phyloP scores from a whole-genome alignment of 2,329 filamentous ascomycete species.

The Colletotrichum kahawae region DNA sequence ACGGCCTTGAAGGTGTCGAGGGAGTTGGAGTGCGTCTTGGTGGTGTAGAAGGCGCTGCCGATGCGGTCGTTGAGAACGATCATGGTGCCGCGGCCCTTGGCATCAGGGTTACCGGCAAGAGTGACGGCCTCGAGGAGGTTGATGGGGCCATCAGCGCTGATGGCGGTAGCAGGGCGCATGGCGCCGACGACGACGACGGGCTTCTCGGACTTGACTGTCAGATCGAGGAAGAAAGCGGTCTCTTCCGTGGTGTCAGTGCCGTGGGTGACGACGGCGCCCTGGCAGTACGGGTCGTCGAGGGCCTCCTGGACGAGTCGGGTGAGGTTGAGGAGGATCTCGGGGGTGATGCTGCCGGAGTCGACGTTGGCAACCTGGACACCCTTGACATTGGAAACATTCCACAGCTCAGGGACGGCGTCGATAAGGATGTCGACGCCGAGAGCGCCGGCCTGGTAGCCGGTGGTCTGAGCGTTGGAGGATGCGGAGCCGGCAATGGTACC shows the following conservation, averaged over 20 bases:
- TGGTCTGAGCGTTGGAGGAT: constrained; percentile 49
- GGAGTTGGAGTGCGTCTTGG: constrained; percentile 67
- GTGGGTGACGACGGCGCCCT: constrained; percentile 65
- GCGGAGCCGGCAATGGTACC: constrained; percentile 64
- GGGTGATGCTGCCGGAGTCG: constrained; percentile 51
- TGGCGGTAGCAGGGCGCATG: constrained; percentile 67
- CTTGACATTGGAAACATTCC: constrained; percentile 58
- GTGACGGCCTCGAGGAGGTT: constrained; percentile 67
- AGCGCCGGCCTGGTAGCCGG: constrained; percentile 45
- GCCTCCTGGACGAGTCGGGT: constrained; percentile 56
- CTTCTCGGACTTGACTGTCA: constrained; percentile 61
- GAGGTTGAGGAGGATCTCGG: constrained; percentile 51
- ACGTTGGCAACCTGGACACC: constrained; percentile 59
- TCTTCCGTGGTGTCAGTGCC: constrained; percentile 70
- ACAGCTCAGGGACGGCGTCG: constrained; percentile 58
- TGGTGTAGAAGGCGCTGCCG: constrained; percentile 57
- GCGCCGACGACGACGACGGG: constrained; percentile 65
- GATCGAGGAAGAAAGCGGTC: constrained; percentile 67
- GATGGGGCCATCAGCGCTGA: constrained; percentile 67
- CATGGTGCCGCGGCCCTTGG: constrained; percentile 59
- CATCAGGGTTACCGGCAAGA: constrained; percentile 52
- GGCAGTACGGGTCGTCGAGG: constrained; percentile 44
- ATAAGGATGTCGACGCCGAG: constrained; percentile 57
- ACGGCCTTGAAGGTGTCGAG: constrained; percentile 65
- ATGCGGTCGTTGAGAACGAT: constrained; percentile 61